Evolutionary conservation across 2,329 filamentous ascomycete genomes (phyloP), one percentile per base, ranked within the genome.

Genomic region (Helicocarpus griseus): DNA sequence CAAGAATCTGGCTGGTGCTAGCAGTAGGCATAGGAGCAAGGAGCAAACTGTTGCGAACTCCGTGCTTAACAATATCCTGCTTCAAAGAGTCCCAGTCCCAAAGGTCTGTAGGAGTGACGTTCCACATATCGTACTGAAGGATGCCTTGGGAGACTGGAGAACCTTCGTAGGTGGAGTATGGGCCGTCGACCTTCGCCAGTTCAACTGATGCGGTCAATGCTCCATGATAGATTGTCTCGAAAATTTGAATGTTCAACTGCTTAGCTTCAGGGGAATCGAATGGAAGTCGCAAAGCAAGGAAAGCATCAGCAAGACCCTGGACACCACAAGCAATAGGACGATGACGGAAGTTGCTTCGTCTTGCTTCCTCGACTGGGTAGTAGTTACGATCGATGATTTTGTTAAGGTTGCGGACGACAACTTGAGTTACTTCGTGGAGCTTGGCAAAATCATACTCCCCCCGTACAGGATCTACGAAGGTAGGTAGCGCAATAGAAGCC

Each of bases 81-180:
- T 95, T 95, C 61, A 98, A 78, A 7, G 80, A 71, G 56, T 84
- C 82, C 93, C 93, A 98, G 71, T 98, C 91, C 93, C 93, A 98
- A 21, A 98, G 85, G 61, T 94, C 87, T 38, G 87, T 86, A 6
- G 93, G 93, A 52, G 85, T 95, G 54, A 95, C 87, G 63, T 88
- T 83, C 93, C 93, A 98, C 89, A 98, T 94, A 71, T 98, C 93
- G 64, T 93, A 97, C 71, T 98, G 93, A 39, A 98, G 87, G 63
- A 95, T 87, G 56, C 93, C 93, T 73, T 97, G 83, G 1, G 93
- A 97, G 53, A 93, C 86, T 28, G 93, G 93, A 26, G 89, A 96
- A 56, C 93, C 93, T 68, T 91, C 81, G 68, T 96, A 98, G 3
- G 89, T 89, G 60, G 85, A 79, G 72, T 98, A 98, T 5, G 89